Evolutionary conservation across 352 stramenopile species (phyloP).

Genomic region (Globisporangium irregulare): DNA sequence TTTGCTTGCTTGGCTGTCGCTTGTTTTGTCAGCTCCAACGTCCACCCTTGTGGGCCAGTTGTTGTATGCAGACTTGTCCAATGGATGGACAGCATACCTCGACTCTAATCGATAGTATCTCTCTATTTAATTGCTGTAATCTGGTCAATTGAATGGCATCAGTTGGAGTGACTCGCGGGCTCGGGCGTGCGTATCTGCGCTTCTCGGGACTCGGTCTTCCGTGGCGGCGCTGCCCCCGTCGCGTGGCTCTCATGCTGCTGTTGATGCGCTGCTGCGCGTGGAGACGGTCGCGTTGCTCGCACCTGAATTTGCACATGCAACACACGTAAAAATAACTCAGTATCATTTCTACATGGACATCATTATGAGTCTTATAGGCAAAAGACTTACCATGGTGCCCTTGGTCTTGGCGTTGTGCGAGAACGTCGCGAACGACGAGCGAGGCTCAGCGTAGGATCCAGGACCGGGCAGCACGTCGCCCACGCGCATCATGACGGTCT

Average conservation of each 20-base stretch:
- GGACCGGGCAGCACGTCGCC: slow-evolving; percentile 65
- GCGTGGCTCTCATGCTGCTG: slow-evolving; percentile 7
- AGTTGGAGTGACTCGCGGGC: slow-evolving; percentile 2
- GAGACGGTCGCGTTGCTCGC: slow-evolving; percentile 20
- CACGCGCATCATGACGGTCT: slow-evolving; percentile 74
- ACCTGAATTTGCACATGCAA: slow-evolving; percentile 10
- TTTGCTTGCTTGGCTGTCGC: neutral
- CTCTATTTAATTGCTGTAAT: neutral
- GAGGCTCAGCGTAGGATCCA: slow-evolving; percentile 64
- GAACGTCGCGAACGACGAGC: slow-evolving; percentile 66
- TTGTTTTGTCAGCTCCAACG: neutral
- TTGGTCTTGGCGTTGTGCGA: slow-evolving; percentile 75
- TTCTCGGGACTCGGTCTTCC: slow-evolving; percentile 18
- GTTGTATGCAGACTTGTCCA: neutral
- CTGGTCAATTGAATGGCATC: neutral
- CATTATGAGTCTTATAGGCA: neutral
- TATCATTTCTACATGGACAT: neutral
- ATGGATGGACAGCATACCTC: neutral
- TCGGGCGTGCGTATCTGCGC: slow-evolving; percentile 16
- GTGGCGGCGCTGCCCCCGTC: neutral
- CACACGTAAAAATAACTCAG: neutral
- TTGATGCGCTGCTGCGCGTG: neutral
- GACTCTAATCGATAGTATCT: neutral
- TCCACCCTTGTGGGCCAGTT: neutral
- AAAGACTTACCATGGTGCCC: slow-evolving; percentile 13